Base-by-base conservation (phyloP, 768 basidiomycete species). In the Goffeauzyma gilvescens region DNA sequence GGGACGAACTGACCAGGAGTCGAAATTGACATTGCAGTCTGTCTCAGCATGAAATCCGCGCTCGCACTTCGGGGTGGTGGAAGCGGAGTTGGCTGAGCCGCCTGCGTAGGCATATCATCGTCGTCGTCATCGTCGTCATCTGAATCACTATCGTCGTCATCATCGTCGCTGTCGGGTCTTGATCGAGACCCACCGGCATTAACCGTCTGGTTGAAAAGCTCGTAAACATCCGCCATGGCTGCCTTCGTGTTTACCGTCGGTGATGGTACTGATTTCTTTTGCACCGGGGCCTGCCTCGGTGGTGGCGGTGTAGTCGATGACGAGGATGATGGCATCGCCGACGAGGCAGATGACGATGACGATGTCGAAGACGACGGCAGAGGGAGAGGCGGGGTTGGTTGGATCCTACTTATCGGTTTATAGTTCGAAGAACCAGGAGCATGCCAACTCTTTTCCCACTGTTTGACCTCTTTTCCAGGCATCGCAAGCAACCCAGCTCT, bases 201-300 rank as follows among this genome's bases (percentile, higher is more conserved):
- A 26, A 68, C 57, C 13, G 66, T 66, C 38, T 64, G 62, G 60
- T 93, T 90, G 60, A 87, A 96, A 79, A 96, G 86, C 40, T 78
- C 80, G 65, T 89, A 86, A 31, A 96, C 85, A 56, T 95, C 86
- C 10, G 75, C 81, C 25, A 93, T 70, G 3, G 93, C 93, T 50
- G 85, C 83, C 60, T 86, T 89, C 22, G 93, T 98, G 60, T 93
- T 93, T 53, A 96, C 85, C 1, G 93, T 98, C 5, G 96, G 68
- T 1, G 67, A 68, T 2, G 67, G 64, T 3, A 55, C 50, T 6
- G 50, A 34, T n/a, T 40, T 48, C 27, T 48, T 51, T 41, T 39
- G 30, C 4, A 40, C n/a, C 8, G 38, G 38, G n/a, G n/a, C n/a
- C n/a, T n/a, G n/a, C n/a, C n/a, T n/a, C n/a, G n/a, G n/a, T n/a